Conservation (phyloP, 2,329 filamentous ascomycete species). For the Aspergillus pseudoviridinutans region DNA sequence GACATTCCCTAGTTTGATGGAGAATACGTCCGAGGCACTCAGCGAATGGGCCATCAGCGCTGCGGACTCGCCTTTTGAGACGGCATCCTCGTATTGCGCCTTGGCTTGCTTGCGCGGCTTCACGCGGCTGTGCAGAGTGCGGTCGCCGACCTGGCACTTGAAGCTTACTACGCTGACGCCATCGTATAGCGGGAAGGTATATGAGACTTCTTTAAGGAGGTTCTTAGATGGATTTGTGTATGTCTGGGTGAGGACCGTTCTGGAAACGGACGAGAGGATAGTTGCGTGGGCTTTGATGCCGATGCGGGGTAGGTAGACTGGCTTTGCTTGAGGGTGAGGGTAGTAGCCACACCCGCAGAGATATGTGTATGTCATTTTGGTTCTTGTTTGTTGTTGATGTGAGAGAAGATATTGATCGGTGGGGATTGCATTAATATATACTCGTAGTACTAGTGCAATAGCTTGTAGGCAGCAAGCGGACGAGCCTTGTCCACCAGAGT, state of each 20-base stretch:
- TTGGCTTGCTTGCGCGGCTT: constrained; percentile 63
- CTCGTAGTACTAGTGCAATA: too few relatives aligned
- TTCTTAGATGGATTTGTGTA: constrained; percentile 56
- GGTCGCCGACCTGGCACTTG: constrained; percentile 58
- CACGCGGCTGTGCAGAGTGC: constrained; percentile 57
- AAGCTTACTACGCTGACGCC: constrained; percentile 68
- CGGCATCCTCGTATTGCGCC: constrained; percentile 56
- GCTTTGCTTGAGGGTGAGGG: background rate
- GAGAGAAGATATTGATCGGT: background rate
- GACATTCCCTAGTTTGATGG: constrained; percentile 64
- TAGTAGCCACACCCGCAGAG: constrained; percentile 8
- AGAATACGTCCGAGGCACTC: constrained; percentile 62
- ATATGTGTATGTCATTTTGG: background rate
- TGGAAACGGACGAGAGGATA: constrained; percentile 54
- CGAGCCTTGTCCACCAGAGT: too few relatives aligned
- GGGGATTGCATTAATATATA: too few relatives aligned
- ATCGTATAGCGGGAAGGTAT: constrained; percentile 69
- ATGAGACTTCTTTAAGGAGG: constrained; percentile 54
- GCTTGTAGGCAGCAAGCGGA: too few relatives aligned
- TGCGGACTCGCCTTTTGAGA: constrained; percentile 57
- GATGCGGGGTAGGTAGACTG: constrained; percentile 57
- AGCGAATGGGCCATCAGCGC: constrained; percentile 62
- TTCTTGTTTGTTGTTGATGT: background rate
- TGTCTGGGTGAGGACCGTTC: constrained; percentile 53
- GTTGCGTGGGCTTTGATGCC: constrained; percentile 56